phyloP scores from a whole-genome alignment of 345 rosid genomes.

The Triadica sebifera region DNA sequence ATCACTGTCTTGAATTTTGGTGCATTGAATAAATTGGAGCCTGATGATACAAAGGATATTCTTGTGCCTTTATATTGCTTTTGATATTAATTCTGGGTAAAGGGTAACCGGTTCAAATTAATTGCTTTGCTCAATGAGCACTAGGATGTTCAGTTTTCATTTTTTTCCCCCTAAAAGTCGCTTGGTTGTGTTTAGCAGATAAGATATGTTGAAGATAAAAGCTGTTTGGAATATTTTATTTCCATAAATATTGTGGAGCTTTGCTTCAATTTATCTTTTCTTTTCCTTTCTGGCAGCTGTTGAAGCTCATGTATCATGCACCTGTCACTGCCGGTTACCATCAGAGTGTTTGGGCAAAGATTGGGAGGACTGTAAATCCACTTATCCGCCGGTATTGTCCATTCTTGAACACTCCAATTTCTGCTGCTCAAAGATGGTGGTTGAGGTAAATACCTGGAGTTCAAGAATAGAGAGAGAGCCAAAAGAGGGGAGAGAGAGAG shows the following conservation, averaged over 20 bases:
- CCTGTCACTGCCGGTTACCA: constrained; percentile 88
- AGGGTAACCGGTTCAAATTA: too few species aligned
- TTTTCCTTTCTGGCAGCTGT: constrained; percentile 43
- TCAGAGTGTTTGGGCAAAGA: constrained; percentile 76
- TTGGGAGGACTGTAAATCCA: constrained; percentile 67
- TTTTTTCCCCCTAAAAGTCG: background rate
- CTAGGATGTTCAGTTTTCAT: background rate
- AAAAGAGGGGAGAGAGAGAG: too few species aligned
- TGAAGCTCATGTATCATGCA: constrained; percentile 97
- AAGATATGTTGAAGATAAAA: background rate
- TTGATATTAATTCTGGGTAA: too few species aligned
- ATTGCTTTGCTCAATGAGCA: background rate
- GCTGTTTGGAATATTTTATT: background rate
- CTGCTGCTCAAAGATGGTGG: constrained; percentile 89
- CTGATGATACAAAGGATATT: background rate
- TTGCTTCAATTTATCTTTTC: background rate
- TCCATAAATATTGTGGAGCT: background rate
- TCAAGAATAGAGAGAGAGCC: background rate
- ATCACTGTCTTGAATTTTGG: too few species aligned
- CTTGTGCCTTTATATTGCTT: background rate
- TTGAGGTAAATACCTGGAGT: constrained; percentile 44
- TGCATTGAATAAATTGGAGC: background rate
- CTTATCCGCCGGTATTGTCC: constrained; percentile 64
- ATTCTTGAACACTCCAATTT: constrained; percentile 62
- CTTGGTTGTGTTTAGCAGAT: background rate